Conservation (phyloP, 2,329 filamentous ascomycete genomes). For the Fonsecaea nubica region DNA sequence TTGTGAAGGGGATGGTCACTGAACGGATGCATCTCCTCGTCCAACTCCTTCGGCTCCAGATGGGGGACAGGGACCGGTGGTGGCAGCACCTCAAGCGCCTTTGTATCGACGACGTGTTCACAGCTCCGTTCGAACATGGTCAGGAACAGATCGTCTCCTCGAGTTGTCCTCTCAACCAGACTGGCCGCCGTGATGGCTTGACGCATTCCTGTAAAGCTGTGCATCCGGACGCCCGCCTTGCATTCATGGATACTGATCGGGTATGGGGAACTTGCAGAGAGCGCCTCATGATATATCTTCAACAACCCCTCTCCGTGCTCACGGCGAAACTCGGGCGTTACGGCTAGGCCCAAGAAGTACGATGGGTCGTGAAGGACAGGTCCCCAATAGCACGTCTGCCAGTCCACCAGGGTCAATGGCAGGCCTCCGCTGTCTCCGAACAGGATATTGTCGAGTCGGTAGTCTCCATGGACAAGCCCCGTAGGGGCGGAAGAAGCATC, state of each 20-base stretch:
- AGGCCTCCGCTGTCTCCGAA: neutral
- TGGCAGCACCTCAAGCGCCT: constrained; percentile 6
- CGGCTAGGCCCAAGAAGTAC: constrained; percentile 10
- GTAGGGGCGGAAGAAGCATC: neutral
- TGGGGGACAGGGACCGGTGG: constrained; percentile 1
- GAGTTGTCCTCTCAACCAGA: neutral
- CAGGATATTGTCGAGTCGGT: constrained; percentile 13
- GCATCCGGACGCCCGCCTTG: constrained; percentile 1
- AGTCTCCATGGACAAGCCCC: constrained; percentile 13
- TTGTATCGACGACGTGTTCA: neutral
- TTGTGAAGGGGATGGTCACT: constrained; percentile 3
- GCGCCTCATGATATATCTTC: constrained; percentile 10
- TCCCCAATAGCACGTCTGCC: constrained; percentile 8
- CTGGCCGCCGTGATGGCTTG: constrained; percentile 2
- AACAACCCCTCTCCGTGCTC: constrained; percentile 9
- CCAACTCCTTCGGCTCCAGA: neutral
- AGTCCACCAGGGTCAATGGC: constrained; percentile 9
- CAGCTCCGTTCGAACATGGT: constrained; percentile 7
- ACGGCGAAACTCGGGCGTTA: constrained; percentile 13
- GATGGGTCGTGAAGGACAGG: neutral
- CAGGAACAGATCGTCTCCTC: constrained; percentile 4
- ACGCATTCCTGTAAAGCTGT: constrained; percentile 3
- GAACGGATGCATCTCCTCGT: neutral
- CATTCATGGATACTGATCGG: constrained; percentile 14
- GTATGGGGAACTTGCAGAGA: constrained; percentile 2